Evolutionary conservation across 2,329 filamentous ascomycete species (phyloP), one percentile per base, ranked within the genome.

Genomic region (Sporothrix brunneoviolacea): DNA sequence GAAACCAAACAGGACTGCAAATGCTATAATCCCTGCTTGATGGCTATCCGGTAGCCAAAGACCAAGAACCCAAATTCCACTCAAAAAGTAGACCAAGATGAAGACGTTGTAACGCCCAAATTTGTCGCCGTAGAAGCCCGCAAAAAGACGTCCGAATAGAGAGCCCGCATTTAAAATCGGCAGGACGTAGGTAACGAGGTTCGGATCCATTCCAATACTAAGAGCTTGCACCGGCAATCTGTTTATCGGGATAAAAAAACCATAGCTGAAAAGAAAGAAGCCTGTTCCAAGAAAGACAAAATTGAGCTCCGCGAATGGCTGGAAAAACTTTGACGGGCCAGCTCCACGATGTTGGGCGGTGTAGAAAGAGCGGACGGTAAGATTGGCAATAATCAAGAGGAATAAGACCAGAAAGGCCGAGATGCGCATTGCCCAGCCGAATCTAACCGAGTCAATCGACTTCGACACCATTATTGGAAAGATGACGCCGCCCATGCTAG

Each of bases 1-100:
- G 62, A 88, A 86, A 16, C 84, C 86, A 57, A 85, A 89, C 7
- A 87, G 65, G n/a, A 76, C 70, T 12, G 77, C 74, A 62, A 86
- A 88, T 32, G 80, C 70, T 44, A 88, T 74, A 52, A 83, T 77
- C 1, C 77, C 74, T 0, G 75, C 74, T 9, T 81, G 76, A 33
- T 70, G 69, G 3, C 67, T 68, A 46, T 68, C 72, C 2, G 71
- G 70, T 4, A 74, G 67, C 73, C 73, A 76, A 27, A 84, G 62
- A 24, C 62, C 70, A 1, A 76, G 61, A 13, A 65, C 68, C 50
- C 73, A 68, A 33, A 75, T 50, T 32, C 66, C 68, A 8, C 77
- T 74, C 50, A 79, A 58, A 16, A 70, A 66, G 27, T 72, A 74
- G 58, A 82, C 72, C 48, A 76, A 59, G 38, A 81, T 75, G 63